These are phyloP conservation scores for Aspergillus sp. DNA, from an alignment of 2,329 filamentous ascomycete genomes.

Conservation along the genomic window DNA sequence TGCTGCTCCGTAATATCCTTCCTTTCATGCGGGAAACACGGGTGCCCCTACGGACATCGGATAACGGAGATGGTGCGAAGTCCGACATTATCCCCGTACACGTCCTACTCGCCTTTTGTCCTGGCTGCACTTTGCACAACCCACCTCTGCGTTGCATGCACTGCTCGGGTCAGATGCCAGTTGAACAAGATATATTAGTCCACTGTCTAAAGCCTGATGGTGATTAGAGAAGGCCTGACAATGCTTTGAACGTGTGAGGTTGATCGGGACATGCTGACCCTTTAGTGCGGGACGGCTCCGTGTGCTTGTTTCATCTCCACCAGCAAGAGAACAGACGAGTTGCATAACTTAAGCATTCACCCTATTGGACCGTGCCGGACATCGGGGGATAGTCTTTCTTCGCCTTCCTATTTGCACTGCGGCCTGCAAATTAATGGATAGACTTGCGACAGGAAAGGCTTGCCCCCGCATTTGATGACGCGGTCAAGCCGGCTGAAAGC, in stretches of 20 bases:
- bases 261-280: too few species aligned
- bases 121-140: not conserved
- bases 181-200: too few species aligned
- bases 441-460: not conserved
- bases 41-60: not conserved
- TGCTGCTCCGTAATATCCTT: not conserved
- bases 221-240: too few species aligned
- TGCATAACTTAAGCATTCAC: not conserved
- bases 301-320: not conserved
- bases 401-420: not conserved
- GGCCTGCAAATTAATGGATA: not conserved
- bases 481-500: not conserved
- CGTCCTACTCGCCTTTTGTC: not conserved
- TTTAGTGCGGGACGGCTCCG: not conserved
- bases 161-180: too few species aligned
- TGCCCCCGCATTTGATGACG: not conserved
- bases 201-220: rapidly evolving
- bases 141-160: too few species aligned
- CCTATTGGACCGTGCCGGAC: not conserved
- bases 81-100: not conserved
- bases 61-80: not conserved
- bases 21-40: not conserved
- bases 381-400: not conserved
- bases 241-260: too few species aligned
- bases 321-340: too few species aligned